phyloP scores from a whole-genome alignment of 1,284 basidiomycete species.

The Kwoniella shivajii region DNA sequence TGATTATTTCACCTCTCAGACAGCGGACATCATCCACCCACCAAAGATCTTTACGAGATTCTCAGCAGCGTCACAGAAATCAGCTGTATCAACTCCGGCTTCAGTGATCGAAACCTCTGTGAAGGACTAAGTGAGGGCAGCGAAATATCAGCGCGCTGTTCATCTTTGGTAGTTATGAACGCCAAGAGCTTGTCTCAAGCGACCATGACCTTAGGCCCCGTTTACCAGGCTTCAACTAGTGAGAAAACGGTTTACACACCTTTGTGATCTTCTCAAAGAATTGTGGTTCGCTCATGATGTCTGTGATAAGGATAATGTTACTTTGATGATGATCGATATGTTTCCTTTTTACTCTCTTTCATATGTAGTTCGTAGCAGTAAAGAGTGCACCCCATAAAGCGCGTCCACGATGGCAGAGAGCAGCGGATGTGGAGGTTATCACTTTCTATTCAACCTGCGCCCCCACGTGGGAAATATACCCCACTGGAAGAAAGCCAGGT shows the following conservation, averaged over 20 bases:
- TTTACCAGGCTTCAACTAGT: not conserved
- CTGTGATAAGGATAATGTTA: not conserved
- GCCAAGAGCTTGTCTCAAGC: not conserved
- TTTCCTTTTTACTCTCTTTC: too few species aligned
- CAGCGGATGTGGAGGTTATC: not conserved
- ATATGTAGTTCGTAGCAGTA: too few species aligned
- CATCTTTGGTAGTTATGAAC: not conserved
- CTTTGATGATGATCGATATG: too few species aligned
- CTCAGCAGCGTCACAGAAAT: constrained; percentile 86
- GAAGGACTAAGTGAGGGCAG: constrained; percentile 68
- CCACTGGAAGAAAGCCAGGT: not conserved
- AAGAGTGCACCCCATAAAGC: too few species aligned
- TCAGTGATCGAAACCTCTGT: constrained; percentile 85
- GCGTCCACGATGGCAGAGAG: not conserved
- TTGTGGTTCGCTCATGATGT: constrained; percentile 66
- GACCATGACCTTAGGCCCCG: not conserved
- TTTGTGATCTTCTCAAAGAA: constrained; percentile 82
- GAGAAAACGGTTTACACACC: constrained; percentile 55
- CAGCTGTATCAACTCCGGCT: constrained; percentile 81
- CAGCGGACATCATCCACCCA: constrained; percentile 55
- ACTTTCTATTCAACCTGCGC: not conserved
- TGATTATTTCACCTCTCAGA: not conserved
- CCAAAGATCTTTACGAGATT: constrained; percentile 91
- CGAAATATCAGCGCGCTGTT: not conserved
- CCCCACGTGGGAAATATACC: not conserved